phyloP scores from a whole-genome alignment of 2,329 filamentous ascomycete species.

The Rutstroemia sydowiana region DNA sequence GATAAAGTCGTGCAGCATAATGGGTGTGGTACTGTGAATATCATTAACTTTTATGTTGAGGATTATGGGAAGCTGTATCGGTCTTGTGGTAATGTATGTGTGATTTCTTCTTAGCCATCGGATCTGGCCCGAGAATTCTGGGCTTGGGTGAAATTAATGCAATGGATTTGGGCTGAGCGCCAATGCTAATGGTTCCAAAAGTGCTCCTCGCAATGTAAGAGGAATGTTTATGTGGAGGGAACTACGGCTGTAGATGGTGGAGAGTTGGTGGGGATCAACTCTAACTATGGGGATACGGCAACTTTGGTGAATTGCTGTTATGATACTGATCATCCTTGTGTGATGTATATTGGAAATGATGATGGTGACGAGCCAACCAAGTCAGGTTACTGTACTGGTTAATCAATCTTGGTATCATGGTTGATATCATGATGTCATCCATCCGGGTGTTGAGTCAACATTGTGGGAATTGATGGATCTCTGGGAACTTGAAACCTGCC shows the following conservation, averaged over 20 bases:
- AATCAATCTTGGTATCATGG: background rate
- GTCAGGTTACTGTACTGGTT: background rate
- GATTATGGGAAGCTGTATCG: background rate
- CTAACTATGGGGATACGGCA: background rate
- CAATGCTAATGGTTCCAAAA: no score
- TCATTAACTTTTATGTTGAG: background rate
- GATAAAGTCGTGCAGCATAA: background rate
- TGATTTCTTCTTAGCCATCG: background rate
- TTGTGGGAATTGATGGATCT: no score
- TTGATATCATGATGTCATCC: no score
- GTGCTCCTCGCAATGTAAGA: background rate
- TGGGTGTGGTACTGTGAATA: background rate
- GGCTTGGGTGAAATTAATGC: no score
- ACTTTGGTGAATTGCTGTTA: background rate
- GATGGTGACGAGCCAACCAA: background rate
- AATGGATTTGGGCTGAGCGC: no score
- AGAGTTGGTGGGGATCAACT: background rate
- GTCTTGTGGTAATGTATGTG: background rate
- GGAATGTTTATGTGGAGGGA: background rate
- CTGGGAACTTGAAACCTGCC: no score
- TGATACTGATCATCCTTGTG: background rate
- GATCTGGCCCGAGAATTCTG: background rate
- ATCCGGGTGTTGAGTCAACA: no score
- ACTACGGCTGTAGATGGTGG: background rate
- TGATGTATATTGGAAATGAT: background rate